These are phyloP conservation scores for Lagenidium giganteum DNA, from an alignment of 352 stramenopile genomes.

Conservation along the genomic window DNA sequence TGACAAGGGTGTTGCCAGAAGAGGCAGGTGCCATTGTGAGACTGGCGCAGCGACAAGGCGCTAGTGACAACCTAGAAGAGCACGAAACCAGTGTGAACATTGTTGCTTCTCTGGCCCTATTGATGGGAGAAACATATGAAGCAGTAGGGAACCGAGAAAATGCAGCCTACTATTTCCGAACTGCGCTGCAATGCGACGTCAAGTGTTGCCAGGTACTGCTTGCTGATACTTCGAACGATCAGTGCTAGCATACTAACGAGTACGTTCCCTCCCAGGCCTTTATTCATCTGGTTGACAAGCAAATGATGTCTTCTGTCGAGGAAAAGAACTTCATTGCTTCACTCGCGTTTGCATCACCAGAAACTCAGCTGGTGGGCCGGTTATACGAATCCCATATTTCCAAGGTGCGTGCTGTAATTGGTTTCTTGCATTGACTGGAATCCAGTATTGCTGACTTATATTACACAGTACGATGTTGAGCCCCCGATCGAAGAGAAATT, in stretches of 20 bases:
- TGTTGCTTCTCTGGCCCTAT: constrained; percentile 67
- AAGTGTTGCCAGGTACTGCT: constrained; percentile 56
- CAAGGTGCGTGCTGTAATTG: constrained; percentile 40
- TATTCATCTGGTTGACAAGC: constrained; percentile 82
- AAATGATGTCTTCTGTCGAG: constrained; percentile 70
- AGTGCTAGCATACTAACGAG: too few relatives aligned
- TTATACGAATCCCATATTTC: constrained; percentile 67
- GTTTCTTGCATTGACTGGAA: too few relatives aligned
- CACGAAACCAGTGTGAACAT: constrained; percentile 52
- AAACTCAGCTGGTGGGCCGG: constrained; percentile 50
- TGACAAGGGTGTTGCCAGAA: constrained; percentile 55
- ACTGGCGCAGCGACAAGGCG: constrained; percentile 18
- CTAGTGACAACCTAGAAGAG: constrained; percentile 7
- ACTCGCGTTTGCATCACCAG: constrained; percentile 55
- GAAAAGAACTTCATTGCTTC: constrained; percentile 66
- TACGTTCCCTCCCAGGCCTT: constrained; percentile 63
- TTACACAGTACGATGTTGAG: constrained; percentile 49
- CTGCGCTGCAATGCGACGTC: constrained; percentile 78
- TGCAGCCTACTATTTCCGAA: constrained; percentile 65
- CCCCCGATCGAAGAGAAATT: constrained; percentile 62
- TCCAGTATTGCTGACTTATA: not conserved
- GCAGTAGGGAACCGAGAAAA: constrained; percentile 80
- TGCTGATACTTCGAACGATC: too few relatives aligned
- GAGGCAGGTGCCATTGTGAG: constrained; percentile 49
- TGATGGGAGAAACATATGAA: constrained; percentile 84